Percentiles rank a stretch among this genome's conserved stretches.
Evolutionary conservation across 306 rosid genomes (phyloP).

Genomic region (Dalbergia oliveri): DNA sequence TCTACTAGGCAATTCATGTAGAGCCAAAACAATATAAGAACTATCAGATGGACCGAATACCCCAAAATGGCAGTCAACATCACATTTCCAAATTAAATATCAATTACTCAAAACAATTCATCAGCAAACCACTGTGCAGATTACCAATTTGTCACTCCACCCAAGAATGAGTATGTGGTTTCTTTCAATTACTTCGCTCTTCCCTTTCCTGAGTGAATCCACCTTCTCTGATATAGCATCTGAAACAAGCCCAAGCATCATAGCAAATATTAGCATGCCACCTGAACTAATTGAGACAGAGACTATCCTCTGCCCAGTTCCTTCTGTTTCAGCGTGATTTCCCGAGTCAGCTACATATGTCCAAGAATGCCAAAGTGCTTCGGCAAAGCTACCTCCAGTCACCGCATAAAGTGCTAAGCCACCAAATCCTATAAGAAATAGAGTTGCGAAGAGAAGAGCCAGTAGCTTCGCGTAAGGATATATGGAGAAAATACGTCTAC

Average conservation of each 20-base stretch:
- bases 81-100: background rate
- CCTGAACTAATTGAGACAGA: constrained; percentile 97
- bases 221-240: constrained; percentile 99
- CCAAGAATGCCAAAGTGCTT: constrained; percentile 99
- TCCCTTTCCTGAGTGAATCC: constrained; percentile 96
- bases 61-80: constrained; percentile 28
- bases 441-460: constrained; percentile 94
- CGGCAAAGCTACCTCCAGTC: constrained; percentile 84
- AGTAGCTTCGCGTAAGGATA: constrained; percentile 95
- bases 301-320: constrained; percentile 94
- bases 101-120: constrained; percentile 11
- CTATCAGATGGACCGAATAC: constrained; percentile 9
- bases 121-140: constrained; percentile 33
- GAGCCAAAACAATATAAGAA: constrained; percentile 6
- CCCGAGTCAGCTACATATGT: constrained; percentile 97
- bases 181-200: constrained; percentile 96
- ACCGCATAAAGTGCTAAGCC: constrained; percentile 95
- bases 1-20: constrained; percentile 1
- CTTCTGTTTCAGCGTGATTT: constrained; percentile 95
- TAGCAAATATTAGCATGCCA: constrained; percentile 98
- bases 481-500: constrained; percentile 95
- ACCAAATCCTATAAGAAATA: constrained; percentile 91
- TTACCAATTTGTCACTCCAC: constrained; percentile 98
- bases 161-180: constrained; percentile 97
- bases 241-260: constrained; percentile 98